Evolutionary conservation across 345 rosid genomes (phyloP).

Genomic region (Eucalyptus pauciflora): DNA sequence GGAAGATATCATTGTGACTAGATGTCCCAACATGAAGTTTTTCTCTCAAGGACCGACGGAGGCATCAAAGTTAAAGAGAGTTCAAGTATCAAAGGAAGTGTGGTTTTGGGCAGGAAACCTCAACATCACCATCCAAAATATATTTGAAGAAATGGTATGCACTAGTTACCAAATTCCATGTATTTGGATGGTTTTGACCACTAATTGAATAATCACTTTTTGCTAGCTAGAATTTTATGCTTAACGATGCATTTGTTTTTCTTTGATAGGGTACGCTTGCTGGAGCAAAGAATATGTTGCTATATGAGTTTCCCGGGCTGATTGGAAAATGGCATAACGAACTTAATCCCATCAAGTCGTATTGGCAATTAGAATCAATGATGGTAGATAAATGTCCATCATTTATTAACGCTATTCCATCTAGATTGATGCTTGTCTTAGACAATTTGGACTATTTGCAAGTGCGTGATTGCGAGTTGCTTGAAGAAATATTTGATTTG

Average conservation of each 20-base stretch:
- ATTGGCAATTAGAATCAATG: accelerated
- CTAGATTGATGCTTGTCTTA: neutral
- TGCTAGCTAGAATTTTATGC: neutral
- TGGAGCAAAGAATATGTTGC: accelerated
- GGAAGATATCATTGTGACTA: too few relatives aligned
- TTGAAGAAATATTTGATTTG: too few relatives aligned
- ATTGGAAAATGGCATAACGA: neutral
- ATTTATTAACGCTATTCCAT: neutral
- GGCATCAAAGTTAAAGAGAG: too few relatives aligned
- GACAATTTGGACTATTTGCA: too few relatives aligned
- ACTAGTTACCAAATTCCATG: neutral
- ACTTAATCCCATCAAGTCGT: neutral
- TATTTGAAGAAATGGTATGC: neutral
- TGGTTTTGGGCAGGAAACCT: neutral
- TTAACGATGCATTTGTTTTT: neutral
- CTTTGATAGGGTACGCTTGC: accelerated
- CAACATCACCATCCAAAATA: neutral
- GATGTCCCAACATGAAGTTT: too few relatives aligned
- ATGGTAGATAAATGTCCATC: neutral
- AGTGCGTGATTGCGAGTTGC: too few relatives aligned
- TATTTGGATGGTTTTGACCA: neutral
- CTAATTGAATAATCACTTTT: neutral
- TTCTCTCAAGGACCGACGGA: accelerated
- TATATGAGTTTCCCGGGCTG: neutral
- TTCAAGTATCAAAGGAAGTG: too few relatives aligned